Percentiles rank a stretch among this genome's conserved stretches.
Evolutionary conservation across 2,329 filamentous ascomycete species (phyloP).

Genomic region (Reticulascus tulasneorum): DNA sequence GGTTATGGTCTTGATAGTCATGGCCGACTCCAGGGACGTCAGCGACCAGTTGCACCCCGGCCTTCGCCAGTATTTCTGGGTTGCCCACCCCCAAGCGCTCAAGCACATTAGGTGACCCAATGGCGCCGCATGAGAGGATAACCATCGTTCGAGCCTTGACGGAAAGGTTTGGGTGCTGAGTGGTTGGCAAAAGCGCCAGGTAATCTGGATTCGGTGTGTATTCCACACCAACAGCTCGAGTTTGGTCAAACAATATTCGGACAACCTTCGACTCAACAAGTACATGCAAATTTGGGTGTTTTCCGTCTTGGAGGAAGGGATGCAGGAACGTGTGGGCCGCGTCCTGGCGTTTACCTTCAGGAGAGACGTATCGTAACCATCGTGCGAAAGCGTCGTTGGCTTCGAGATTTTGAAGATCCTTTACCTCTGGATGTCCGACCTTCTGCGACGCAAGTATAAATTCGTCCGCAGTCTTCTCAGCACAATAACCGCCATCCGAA

Average conservation of each 20-base stretch:
- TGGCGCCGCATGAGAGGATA: constrained; percentile 42
- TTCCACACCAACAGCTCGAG: constrained; percentile 52
- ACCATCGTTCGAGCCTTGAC: constrained; percentile 54
- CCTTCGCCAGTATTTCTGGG: constrained; percentile 40
- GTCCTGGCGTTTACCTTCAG: constrained; percentile 54
- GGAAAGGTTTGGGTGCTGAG: too few species aligned
- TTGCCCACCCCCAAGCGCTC: constrained; percentile 60
- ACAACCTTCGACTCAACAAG: constrained; percentile 44
- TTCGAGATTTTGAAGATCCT: constrained; percentile 50
- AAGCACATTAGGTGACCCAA: constrained; percentile 51
- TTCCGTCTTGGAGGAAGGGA: constrained; percentile 40
- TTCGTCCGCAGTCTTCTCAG: constrained; percentile 41
- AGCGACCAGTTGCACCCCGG: constrained; percentile 40
- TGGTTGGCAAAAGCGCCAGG: too few species aligned
- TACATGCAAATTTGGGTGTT: constrained; percentile 52
- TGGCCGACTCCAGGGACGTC: constrained; percentile 50
- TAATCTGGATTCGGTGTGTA: constrained; percentile 45
- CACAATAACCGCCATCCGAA: constrained; percentile 43
- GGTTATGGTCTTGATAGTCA: constrained; percentile 53
- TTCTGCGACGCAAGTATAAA: constrained; percentile 45
- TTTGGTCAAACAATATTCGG: constrained; percentile 51
- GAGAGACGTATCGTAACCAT: constrained; percentile 44
- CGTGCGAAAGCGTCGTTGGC: constrained; percentile 29
- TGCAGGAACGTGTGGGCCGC: constrained; percentile 53
- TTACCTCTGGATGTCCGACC: constrained; percentile 47